Evolutionary conservation across 768 basidiomycete genomes (phyloP).

Genomic region (Auriscalpium vulgare): DNA sequence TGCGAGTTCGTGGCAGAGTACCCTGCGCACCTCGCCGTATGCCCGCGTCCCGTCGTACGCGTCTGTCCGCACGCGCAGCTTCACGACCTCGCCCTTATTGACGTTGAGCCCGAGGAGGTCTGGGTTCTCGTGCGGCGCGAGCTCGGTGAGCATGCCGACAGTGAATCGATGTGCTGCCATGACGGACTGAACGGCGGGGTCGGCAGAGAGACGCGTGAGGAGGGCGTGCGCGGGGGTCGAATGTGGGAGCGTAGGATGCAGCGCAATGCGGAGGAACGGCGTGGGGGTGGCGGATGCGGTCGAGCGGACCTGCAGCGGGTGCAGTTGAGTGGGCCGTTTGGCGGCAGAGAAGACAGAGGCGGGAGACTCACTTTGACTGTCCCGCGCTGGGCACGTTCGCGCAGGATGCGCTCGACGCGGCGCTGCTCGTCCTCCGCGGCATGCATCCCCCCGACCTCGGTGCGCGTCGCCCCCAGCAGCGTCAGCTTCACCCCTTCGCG

Average conservation of each 20-base stretch:
- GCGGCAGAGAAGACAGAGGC: background rate
- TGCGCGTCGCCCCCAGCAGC: constrained; percentile 57
- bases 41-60: constrained; percentile 63
- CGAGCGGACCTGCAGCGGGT: constrained; percentile 41
- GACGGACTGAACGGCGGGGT: constrained; percentile 61
- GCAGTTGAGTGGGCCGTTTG: background rate
- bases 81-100: constrained; percentile 54
- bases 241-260: constrained; percentile 57
- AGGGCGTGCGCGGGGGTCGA: constrained; percentile 48
- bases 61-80: constrained; percentile 62
- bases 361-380: constrained; percentile 43
- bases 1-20: constrained; percentile 70
- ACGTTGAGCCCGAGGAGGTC: constrained; percentile 61
- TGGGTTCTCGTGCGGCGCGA: constrained; percentile 72
- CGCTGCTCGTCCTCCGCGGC: constrained; percentile 50
- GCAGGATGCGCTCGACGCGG: constrained; percentile 49
- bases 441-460: constrained; percentile 48
- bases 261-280: constrained; percentile 56
- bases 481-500: constrained; percentile 61
- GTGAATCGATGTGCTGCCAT: constrained; percentile 65
- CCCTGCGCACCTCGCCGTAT: constrained; percentile 56
- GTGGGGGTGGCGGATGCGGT: constrained; percentile 33
- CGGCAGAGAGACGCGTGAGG: constrained; percentile 52
- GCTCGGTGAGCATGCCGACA: constrained; percentile 65
- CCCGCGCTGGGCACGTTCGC: constrained; percentile 47